These are phyloP conservation scores for Diatrype stigma DNA, from an alignment of 2,329 filamentous ascomycete genomes.

Conservation along the genomic window DNA sequence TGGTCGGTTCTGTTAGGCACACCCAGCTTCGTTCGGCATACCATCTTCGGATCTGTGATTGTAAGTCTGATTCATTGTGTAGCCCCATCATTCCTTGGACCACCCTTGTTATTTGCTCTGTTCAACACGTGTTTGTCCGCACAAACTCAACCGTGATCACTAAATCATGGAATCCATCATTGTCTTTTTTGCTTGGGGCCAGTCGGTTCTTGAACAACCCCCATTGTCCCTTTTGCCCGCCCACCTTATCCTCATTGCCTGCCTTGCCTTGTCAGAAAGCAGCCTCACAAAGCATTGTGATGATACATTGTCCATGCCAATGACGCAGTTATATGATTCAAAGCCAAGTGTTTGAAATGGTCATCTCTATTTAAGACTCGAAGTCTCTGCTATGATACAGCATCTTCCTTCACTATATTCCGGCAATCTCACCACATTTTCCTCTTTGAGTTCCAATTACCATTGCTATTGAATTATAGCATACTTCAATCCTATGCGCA, in stretches of 20 bases:
- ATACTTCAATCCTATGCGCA: background rate
- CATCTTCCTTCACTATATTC: no score
- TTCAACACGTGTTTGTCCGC: background rate
- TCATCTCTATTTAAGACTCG: background rate
- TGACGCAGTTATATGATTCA: background rate
- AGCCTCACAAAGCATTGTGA: slow-evolving; percentile 4
- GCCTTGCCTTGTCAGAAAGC: slow-evolving; percentile 5
- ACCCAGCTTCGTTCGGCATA: background rate
- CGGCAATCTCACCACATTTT: no score
- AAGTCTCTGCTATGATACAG: background rate
- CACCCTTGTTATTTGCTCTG: background rate
- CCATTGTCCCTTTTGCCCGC: slow-evolving; percentile 17
- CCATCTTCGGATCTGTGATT: background rate
- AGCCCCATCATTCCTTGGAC: no score
- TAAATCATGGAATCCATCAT: slow-evolving; percentile 4
- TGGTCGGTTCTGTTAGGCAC: no score
- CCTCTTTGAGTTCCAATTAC: no score
- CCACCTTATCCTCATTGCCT: no score
- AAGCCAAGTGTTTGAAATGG: background rate
- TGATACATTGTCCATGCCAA: slow-evolving; percentile 1
- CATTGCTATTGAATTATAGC: background rate
- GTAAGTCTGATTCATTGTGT: background rate
- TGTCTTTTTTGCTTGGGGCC: slow-evolving; percentile 6
- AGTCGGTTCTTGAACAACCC: slow-evolving; percentile 17
- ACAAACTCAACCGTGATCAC: background rate